Evolutionary conservation across 2,329 filamentous ascomycete species (phyloP), one percentile per base, ranked within the genome.

Genomic region (Cytospora chrysosperma): DNA sequence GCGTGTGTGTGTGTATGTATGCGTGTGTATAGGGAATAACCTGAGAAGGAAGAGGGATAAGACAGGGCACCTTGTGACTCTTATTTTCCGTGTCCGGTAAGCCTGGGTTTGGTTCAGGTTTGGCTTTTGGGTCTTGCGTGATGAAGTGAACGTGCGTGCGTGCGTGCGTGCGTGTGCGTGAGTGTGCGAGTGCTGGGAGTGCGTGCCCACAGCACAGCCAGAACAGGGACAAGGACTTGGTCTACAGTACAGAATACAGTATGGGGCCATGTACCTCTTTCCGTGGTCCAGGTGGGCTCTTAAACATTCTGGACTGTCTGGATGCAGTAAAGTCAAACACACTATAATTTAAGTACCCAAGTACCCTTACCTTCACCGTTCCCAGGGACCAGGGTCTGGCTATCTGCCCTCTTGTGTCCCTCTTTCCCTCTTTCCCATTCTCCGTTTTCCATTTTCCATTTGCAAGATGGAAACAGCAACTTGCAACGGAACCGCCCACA

Each of bases 51-150:
- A 47, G 43, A 47, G 7, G 43, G 43, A 47, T 47, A 47, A 47
- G 43, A 24, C 43, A 47, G 21, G 43, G 43, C 43, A 24, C 43
- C 43, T 24, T 61, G 58, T 61, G 58, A 61, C 58, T 61, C 58
- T 63, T 55, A 43, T 53, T 59, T 49, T 59, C 47, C 47, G 49
- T n/a, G 61, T 63, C 37, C 28, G 61, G 52, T 51, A 43, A 40
- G 54, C 37, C 12, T 26, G 32, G 49, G 49, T 21, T 27, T 51
- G 21, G 21, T 51, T 24, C 49, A 51, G 49, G 47, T 34, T 30
- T 54, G 52, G 28, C 32, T 32, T 34, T 47, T 54, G 50, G 51
- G 17, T 55, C 37, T 54, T 49, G 51, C 58, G 43, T 37, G 58
- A 61, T 61, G 51, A 55, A 34, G 58, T 60, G 58, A 54, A 47